Evolutionary conservation across 1,284 basidiomycete genomes (phyloP).

Genomic region (Violaceomyces palustris): DNA sequence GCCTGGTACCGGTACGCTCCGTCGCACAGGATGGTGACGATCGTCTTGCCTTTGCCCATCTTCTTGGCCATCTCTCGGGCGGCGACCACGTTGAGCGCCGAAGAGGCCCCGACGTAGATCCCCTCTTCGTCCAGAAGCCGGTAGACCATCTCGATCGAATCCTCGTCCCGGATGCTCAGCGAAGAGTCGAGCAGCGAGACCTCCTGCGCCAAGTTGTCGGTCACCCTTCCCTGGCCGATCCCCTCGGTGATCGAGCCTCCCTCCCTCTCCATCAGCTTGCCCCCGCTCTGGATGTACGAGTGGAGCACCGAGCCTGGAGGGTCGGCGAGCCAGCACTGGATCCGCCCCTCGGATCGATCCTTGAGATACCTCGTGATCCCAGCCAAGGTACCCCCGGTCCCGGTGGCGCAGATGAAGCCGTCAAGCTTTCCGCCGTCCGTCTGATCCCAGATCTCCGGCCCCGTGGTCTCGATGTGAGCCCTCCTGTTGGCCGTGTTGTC

Average conservation of each 20-base stretch:
- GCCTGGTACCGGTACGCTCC: constrained; percentile 96
- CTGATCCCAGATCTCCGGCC: constrained; percentile 95
- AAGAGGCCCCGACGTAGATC: constrained; percentile 90
- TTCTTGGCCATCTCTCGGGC: constrained; percentile 80
- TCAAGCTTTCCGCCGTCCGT: constrained; percentile 69
- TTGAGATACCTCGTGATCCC: constrained; percentile 80
- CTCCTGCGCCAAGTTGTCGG: constrained; percentile 85
- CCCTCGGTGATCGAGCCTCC: constrained; percentile 92
- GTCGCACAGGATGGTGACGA: constrained; percentile 88
- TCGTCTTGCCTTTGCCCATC: constrained; percentile 71
- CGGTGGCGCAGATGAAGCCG: constrained; percentile 87
- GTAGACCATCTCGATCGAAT: constrained; percentile 90
- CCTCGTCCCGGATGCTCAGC: constrained; percentile 78
- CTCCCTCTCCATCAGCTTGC: constrained; percentile 70
- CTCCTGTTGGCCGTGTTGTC: constrained; percentile 85
- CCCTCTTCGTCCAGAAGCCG: constrained; percentile 87
- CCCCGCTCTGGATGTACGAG: constrained; percentile 73
- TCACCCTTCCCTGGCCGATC: constrained; percentile 94
- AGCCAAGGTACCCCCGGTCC: constrained; percentile 91
- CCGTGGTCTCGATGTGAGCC: constrained; percentile 83
- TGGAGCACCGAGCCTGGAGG: constrained; percentile 91
- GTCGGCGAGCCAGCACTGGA: constrained; percentile 90
- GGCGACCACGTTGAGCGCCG: constrained; percentile 91
- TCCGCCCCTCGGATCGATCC: constrained; percentile 73
- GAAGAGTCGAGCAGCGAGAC: constrained; percentile 72